Base-by-base conservation (phyloP, 805 yeast genomes). In the Ogataea degrootiae region DNA sequence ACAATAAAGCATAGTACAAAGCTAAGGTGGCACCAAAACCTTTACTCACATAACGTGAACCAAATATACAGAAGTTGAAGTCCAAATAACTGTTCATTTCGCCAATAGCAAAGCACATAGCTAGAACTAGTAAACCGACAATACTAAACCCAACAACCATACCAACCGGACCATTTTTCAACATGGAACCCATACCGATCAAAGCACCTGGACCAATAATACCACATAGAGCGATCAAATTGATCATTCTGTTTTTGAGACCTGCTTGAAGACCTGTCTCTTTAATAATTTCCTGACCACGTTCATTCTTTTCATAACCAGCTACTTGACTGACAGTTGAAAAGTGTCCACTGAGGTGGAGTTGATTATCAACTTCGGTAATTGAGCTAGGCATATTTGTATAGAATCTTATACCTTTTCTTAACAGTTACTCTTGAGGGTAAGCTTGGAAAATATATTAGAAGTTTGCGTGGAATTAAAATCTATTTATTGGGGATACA, bases 141-240 rank as follows among this genome's bases (percentile, higher is more conserved):
- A 79, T 61, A 2, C 74, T 72, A 58, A 77, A 79, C 1, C 83
- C 80, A 19, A 53, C 61, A n/a, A 63, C 26, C 42, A 79, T 61
- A 51, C 80, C 77, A 34, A 74, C 82, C 0, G 84, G 83, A 4
- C 81, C 80, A 40, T 78, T 77, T 35, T 70, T 61, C 7, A 79
- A 63, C 34, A 81, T 79, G n/a, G 67, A 58, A 6, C 81, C 80
- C 45, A 81, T 62, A 37, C 68, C 68, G 23, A 80, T 72, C 43
- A 78, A 66, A 26, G 73, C 74, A 51, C 84, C 85, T 1, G 84
- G 84, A 0, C 85, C 85, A 46, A 80, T 75, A 43, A 80, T 73
- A 37, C 84, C 83, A 23, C 83, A 79, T 14, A 78, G 56, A 3
- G 80, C 80, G 45, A 78, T 70, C 49, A 78, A 59, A 16, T 79